A percentile compares a stretch with the other conserved stretches of the same genome.
Conservation (phyloP, 805 yeast species). For the Kodamaea hsintzibuensis region DNA sequence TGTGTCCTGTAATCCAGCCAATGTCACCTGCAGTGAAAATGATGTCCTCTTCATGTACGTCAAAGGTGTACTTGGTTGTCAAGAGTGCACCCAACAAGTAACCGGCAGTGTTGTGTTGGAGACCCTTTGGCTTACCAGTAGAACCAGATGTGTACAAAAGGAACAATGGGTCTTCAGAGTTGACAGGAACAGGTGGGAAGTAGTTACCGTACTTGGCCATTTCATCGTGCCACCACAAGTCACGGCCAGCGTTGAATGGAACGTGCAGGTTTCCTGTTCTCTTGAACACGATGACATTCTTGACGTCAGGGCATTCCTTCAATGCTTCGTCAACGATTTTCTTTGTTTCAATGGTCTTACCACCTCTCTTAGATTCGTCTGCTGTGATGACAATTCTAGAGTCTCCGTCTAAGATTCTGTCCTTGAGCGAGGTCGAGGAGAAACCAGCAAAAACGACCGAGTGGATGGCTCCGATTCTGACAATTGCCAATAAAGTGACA, state of each 20-base stretch:
- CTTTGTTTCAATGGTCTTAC: slow-evolving; percentile 88
- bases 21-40: slow-evolving; percentile 97
- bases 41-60: slow-evolving; percentile 83
- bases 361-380: slow-evolving; percentile 95
- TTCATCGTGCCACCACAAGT: slow-evolving; percentile 95
- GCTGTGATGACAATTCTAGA: slow-evolving; percentile 87
- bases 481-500: slow-evolving; percentile 90
- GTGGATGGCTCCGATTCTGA: slow-evolving; percentile 93
- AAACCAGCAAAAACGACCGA: slow-evolving; percentile 97
- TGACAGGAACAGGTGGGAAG: slow-evolving; percentile 82
- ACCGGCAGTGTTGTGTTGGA: slow-evolving; percentile 93
- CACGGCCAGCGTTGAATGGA: slow-evolving; percentile 77
- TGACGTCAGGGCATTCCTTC: slow-evolving; percentile 68
- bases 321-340: slow-evolving; percentile 95
- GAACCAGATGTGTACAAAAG: slow-evolving; percentile 97
- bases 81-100: slow-evolving; percentile 89
- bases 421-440: slow-evolving; percentile 87
- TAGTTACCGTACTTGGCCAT: slow-evolving; percentile 77
- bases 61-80: slow-evolving; percentile 91
- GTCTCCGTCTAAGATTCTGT: slow-evolving; percentile 86
- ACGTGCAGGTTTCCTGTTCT: slow-evolving; percentile 80
- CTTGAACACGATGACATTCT: slow-evolving; percentile 82
- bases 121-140: slow-evolving; percentile 98
- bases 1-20: slow-evolving; percentile 99
- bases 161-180: slow-evolving; percentile 93